Base-by-base conservation (phyloP, 768 basidiomycete species). In the Boletus rubescentipes region DNA sequence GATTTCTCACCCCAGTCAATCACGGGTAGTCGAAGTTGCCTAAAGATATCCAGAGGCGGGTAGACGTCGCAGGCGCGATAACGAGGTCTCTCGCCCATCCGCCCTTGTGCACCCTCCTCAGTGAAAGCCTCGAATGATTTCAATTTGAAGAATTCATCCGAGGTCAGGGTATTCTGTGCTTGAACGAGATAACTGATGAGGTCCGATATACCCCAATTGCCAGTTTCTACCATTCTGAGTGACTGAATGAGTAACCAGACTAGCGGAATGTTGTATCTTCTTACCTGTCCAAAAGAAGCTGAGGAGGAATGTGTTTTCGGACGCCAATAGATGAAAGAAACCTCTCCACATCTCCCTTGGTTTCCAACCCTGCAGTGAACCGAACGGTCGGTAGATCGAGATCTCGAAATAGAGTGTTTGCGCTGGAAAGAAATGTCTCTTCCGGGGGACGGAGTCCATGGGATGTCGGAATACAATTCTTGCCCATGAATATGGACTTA, bases 1-100 rank as follows among this genome's bases (percentile, higher is more conserved):
- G 68, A 71, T 46, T 81, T 72, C 23, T 73, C 73, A 2, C 86
- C 84, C 93, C 94, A 97, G 57, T 92, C 91, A 34, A 98, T 77
- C 4, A 95, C 64, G 2, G 92, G 91, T 11, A 98, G 67, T 2
- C 79, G 79, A 9, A 98, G 75, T 42, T 79, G 73, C 10, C 87
- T 78, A 50, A 94, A 82, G 2, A 74, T 72, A 26, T 86, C 82
- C 0, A 80, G 57, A 0, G 96, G 94, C 62, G 96, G 94, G 64
- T 94, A 97, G 15, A 98, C 75, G 49, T 90, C 81, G 21, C 77
- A 70, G 0, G 91, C 89, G 43, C 75, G 81, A 38, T 15, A 48
- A 38, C 37, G 29, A 21, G 6, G 6, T 15, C 2, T 36, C 8
- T 16, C 3, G 36, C 34, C 14, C 2, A 15, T 6, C 1, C 15